Base-by-base conservation (phyloP, 306 rosid species). In the Castanospermum australe region DNA sequence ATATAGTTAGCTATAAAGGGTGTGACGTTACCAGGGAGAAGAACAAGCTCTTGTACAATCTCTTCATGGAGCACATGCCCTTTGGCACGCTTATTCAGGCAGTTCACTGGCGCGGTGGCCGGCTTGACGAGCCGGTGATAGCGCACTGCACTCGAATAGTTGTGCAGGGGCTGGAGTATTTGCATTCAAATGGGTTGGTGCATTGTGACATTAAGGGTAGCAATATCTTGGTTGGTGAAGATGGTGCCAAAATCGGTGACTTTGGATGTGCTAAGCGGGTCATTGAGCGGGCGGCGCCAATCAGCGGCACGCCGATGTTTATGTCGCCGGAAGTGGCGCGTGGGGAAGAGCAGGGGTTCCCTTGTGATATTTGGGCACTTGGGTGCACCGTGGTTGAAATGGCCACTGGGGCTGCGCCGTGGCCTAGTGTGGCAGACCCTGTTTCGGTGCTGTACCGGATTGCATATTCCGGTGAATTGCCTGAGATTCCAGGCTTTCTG, bases 291-390 rank as follows among this genome's bases (percentile, higher is more conserved):
- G 4, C 22, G 2, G 48, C 7, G 18, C 77, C 59, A 36, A 73
- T 87, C 0, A 77, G 88, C 0, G 98, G 99, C n/a, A 93, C 99
- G 2, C 99, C 99, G 17, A 89, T 92, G 93, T 96, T 85, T 65
- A 91, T 93, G 98, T 82, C 97, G 0, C 99, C 99, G 12, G 99
- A 96, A 87, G 97, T 74, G 84, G 97, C 94, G 52, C 96, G 96
- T 25, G 96, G 97, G 47, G 96, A 90, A 52, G 92, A 86, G 28
- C 99, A 96, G 85, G 88, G 93, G 10, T 84, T 21, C 24, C 83
- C 94, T 28, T 74, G 90, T 81, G 99, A 96, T 62, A 78, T 96
- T 12, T 96, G 99, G 99, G 87, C 94, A 32, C 92, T 96, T 56
- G 99, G 99, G 39, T 96, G 99, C 36, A 96, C 99, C 0, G 8